These are phyloP conservation scores for Boletus rubescentipes DNA, from an alignment of 768 basidiomycete species.

Conservation along the genomic window DNA sequence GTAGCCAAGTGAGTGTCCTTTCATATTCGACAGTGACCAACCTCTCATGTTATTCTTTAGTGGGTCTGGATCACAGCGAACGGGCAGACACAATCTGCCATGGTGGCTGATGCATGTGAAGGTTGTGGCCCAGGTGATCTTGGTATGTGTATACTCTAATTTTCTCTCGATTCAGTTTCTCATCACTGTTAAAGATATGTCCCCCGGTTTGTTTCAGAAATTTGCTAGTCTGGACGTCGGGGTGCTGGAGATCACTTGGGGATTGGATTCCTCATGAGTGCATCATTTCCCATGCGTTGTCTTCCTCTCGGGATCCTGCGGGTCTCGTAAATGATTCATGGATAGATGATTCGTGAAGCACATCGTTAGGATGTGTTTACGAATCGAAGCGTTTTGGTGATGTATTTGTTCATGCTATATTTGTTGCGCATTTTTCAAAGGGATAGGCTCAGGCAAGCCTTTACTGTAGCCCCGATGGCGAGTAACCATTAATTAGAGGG, in stretches of 20 bases:
- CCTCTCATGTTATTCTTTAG: conserved; percentile 35
- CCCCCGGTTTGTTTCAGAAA: conserved; percentile 55
- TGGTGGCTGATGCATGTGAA: conserved; percentile 57
- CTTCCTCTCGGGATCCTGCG: conserved; percentile 3
- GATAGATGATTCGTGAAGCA: conserved; percentile 9
- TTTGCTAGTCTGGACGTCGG: conserved; percentile 50
- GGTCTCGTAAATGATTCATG: conserved; percentile 1
- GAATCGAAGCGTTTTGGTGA: conserved; percentile 11
- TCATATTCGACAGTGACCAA: neutral
- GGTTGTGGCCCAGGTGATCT: conserved; percentile 52
- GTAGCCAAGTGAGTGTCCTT: conserved; percentile 51
- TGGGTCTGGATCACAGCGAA: conserved; percentile 57
- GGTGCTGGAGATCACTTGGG: conserved; percentile 56
- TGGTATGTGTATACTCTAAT: conserved; percentile 41
- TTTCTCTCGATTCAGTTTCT: conserved; percentile 2
- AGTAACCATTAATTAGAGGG: conserved; percentile 6
- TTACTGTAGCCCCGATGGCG: conserved; percentile 12
- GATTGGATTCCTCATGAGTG: conserved; percentile 38
- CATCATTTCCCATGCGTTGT: neutral
- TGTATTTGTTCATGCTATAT: conserved; percentile 24
- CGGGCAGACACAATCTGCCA: conserved; percentile 48
- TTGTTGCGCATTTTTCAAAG: conserved; percentile 11
- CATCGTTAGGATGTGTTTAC: conserved; percentile 21
- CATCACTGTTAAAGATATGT: conserved; percentile 53
- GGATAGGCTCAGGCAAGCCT: conserved; percentile 22